phyloP scores from a whole-genome alignment of 73 alveolate species.

The Paramecium pentaurelia region DNA sequence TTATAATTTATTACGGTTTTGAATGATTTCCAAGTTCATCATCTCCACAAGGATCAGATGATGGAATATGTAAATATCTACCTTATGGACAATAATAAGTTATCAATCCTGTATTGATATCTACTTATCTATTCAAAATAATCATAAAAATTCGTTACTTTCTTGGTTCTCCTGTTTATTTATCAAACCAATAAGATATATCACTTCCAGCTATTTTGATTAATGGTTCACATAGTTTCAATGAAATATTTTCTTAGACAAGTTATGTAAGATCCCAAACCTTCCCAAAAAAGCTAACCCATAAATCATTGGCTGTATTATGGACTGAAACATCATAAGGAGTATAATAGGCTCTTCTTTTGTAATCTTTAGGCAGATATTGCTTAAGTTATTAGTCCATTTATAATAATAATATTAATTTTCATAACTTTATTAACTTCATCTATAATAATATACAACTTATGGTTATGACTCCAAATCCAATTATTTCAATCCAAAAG shows the following conservation, averaged over 20 bases:
- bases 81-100: constrained; percentile 97
- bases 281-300: constrained; percentile 93
- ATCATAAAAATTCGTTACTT: neutral
- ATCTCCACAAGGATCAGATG: constrained; percentile 81
- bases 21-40: neutral
- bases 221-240: constrained; percentile 82
- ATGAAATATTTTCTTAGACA: constrained; percentile 73
- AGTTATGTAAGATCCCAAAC: constrained; percentile 89
- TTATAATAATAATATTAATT: neutral
- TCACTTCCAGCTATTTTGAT: constrained; percentile 96
- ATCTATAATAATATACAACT: neutral
- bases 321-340: constrained; percentile 95
- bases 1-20: constrained; percentile 17
- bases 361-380: constrained; percentile 73
- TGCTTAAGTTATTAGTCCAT: constrained; percentile 17
- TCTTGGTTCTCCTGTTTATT: constrained; percentile 91
- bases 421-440: neutral
- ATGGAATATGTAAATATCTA: constrained; percentile 94
- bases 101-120: constrained; percentile 88
- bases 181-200: constrained; percentile 97
- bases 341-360: constrained; percentile 85
- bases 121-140: constrained; percentile 68
- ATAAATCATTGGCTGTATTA: constrained; percentile 93
- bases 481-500: neutral
- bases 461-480: neutral